Evolutionary conservation across 2,329 filamentous ascomycete genomes (phyloP).

Genomic region (Colletotrichum chrysophilum): DNA sequence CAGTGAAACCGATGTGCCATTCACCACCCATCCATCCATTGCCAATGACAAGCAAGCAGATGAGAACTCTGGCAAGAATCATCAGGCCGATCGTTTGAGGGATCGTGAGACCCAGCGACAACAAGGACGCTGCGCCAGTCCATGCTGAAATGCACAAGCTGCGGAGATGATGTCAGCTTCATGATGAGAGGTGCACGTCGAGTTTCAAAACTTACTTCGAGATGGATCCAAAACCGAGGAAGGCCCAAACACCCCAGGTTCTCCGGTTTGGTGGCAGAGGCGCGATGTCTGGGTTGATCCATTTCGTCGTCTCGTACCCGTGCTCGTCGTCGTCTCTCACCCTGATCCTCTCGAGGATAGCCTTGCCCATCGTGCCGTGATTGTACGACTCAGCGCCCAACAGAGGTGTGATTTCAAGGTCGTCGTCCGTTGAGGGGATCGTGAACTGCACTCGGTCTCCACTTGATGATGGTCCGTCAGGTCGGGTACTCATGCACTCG

Average conservation of each 20-base stretch:
- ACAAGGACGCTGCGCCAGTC: constrained; percentile 18
- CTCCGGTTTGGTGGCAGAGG: constrained; percentile 46
- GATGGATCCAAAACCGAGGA: constrained; percentile 24
- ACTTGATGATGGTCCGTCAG: neutral
- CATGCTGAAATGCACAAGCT: constrained; percentile 24
- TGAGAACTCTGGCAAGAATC: constrained; percentile 22
- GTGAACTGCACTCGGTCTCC: neutral
- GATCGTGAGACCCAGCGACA: constrained; percentile 24
- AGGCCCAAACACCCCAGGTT: constrained; percentile 43
- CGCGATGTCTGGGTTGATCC: constrained; percentile 52
- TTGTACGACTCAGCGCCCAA: neutral
- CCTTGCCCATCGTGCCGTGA: neutral
- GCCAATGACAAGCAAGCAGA: constrained; percentile 21
- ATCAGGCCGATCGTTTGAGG: constrained; percentile 25
- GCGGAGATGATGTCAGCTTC: neutral
- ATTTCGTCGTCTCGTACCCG: constrained; percentile 45
- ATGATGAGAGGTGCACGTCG: no score
- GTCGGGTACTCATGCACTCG: neutral
- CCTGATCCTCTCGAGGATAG: constrained; percentile 4
- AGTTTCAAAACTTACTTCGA: constrained; percentile 12
- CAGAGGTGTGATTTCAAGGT: neutral
- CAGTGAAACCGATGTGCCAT: constrained; percentile 42
- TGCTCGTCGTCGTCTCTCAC: constrained; percentile 19
- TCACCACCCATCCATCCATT: constrained; percentile 30
- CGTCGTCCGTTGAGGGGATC: neutral